A percentile compares a stretch with the other conserved stretches of the same genome.
Evolutionary conservation across 2,329 filamentous ascomycete species (phyloP).

Genomic region (Beauveria bassiana): DNA sequence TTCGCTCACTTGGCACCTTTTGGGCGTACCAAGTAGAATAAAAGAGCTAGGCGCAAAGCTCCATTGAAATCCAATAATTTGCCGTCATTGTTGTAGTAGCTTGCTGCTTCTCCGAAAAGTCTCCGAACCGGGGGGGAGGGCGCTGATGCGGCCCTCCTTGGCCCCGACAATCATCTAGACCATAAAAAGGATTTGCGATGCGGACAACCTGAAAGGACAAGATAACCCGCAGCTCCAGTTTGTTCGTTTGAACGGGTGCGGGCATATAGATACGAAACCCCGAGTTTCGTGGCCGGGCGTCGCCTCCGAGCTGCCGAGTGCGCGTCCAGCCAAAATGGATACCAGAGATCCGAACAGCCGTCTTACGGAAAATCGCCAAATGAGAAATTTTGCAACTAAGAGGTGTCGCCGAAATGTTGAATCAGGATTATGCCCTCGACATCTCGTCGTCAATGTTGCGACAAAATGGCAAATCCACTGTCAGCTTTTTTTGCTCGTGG

Average conservation of each 20-base stretch:
- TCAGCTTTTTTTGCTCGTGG: neutral
- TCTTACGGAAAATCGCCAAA: no score
- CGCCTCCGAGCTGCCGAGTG: neutral
- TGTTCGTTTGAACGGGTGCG: neutral
- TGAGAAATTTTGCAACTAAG: neutral
- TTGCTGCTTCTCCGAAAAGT: constrained; percentile 2
- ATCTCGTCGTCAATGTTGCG: neutral
- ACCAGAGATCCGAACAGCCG: no score
- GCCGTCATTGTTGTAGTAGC: no score
- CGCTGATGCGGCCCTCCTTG: neutral
- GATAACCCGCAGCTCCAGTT: constrained; percentile 1
- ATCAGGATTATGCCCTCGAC: no score
- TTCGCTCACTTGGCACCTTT: neutral
- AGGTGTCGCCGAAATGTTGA: no score
- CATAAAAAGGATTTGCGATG: neutral
- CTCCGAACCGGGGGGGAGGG: neutral
- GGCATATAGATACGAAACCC: constrained; percentile 1
- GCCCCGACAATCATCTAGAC: neutral
- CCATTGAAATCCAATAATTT: constrained; percentile 1
- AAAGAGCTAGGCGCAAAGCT: neutral
- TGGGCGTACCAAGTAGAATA: no score
- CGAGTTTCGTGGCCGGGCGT: neutral
- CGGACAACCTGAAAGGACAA: neutral
- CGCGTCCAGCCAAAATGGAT: neutral
- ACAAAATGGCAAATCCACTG: neutral